phyloP scores from a whole-genome alignment of 2,329 filamentous ascomycete genomes.

The Botrytis elliptica region DNA sequence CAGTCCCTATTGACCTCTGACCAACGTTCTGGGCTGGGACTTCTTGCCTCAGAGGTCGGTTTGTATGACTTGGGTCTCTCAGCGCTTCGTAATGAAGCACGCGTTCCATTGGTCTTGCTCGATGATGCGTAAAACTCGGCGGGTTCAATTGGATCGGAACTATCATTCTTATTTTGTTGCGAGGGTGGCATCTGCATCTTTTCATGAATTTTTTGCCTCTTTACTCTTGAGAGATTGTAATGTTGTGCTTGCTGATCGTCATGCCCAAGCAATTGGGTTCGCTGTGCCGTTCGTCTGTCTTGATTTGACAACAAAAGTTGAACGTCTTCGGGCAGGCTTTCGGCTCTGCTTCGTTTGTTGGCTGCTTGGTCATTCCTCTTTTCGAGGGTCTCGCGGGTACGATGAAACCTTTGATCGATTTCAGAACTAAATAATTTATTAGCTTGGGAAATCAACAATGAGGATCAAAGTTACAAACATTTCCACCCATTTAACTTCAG shows the following conservation, averaged over 20 bases:
- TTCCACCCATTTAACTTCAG: not conserved
- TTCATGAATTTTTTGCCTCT: constrained; percentile 8
- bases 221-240: not conserved
- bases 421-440: not conserved
- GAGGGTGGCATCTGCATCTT: not conserved
- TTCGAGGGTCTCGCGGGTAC: not conserved
- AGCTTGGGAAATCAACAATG: not conserved
- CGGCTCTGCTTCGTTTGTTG: not conserved
- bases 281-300: not conserved
- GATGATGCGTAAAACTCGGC: constrained; percentile 8
- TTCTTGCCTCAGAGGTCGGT: constrained; percentile 10
- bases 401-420: not conserved
- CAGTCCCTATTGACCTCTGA: constrained; percentile 51
- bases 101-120: constrained; percentile 11
- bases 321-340: not conserved
- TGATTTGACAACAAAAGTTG: not conserved
- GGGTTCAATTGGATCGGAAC: not conserved
- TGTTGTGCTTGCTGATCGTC: not conserved
- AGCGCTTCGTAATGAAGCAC: constrained; percentile 24
- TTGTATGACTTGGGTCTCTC: not conserved
- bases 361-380: not conserved
- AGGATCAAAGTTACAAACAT: not conserved
- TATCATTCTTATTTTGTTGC: not conserved
- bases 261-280: not conserved
- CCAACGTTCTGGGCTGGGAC: constrained; percentile 45